phyloP scores from a whole-genome alignment of 768 basidiomycete genomes.

The Piloderma croceum region DNA sequence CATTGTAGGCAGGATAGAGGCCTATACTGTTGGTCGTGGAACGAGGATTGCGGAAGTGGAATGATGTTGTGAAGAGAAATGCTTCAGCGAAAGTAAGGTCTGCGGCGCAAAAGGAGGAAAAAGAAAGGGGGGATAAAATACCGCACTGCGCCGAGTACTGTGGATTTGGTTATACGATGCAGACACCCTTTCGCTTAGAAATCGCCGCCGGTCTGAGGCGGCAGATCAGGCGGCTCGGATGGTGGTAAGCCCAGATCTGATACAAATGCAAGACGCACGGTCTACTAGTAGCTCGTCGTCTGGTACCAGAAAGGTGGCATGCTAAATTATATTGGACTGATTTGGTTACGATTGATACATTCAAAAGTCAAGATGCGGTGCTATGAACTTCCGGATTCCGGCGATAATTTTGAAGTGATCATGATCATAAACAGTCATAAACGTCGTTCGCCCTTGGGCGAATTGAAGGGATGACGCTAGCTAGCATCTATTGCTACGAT shows the following conservation, averaged over 20 bases:
- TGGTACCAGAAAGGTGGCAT: slow-evolving; percentile 23
- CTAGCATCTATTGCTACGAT: too few species aligned
- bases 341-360: too few species aligned
- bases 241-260: slow-evolving; percentile 18
- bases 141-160: slow-evolving; percentile 12
- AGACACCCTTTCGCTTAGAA: slow-evolving; percentile 16
- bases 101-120: slow-evolving; percentile 18
- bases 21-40: slow-evolving; percentile 27
- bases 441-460: too few species aligned
- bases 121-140: slow-evolving; percentile 21
- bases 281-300: slow-evolving; percentile 16
- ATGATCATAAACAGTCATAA: too few species aligned
- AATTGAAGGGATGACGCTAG: too few species aligned
- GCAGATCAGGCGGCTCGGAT: slow-evolving; percentile 14
- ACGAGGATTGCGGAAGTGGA: slow-evolving; percentile 19
- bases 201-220: slow-evolving; percentile 17
- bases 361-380: too few species aligned
- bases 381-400: too few species aligned
- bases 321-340: slow-evolving; percentile 9
- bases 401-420: too few species aligned
- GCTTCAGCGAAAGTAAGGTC: too few species aligned
- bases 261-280: slow-evolving; percentile 18
- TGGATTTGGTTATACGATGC: slow-evolving; percentile 19
- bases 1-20: slow-evolving; percentile 30
- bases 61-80: slow-evolving; percentile 10